These are phyloP conservation scores for Fusarium sp. DNA, from an alignment of 2,329 filamentous ascomycete genomes.

Conservation along the genomic window DNA sequence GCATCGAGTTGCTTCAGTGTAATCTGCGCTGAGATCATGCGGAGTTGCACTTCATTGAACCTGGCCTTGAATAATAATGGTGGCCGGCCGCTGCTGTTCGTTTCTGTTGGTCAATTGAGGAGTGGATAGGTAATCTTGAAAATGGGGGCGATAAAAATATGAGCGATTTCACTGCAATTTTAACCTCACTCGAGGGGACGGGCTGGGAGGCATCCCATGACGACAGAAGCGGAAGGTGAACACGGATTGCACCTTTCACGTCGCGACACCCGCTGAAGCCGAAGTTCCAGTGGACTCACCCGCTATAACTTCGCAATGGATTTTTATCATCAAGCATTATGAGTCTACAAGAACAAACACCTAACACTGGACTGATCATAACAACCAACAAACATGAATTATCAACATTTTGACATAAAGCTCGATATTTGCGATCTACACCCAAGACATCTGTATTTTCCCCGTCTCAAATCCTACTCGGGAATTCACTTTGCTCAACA, in stretches of 20 bases:
- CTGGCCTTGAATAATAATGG: background rate
- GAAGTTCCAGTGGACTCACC: background rate
- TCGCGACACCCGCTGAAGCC: no score
- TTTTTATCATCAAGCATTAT: no score
- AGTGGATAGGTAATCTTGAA: no score
- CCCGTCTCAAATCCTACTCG: conserved; percentile 40
- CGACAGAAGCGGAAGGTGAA: no score
- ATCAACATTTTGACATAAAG: conserved; percentile 33
- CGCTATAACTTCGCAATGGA: background rate
- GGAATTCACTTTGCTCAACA: conserved; percentile 46
- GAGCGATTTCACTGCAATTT: background rate
- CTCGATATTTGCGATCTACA: conserved; percentile 61
- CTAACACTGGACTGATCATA: conserved; percentile 4
- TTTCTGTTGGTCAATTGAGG: no score
- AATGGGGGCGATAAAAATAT: no score
- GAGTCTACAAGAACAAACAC: background rate
- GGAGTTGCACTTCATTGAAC: background rate
- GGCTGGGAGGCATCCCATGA: background rate
- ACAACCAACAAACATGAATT: background rate
- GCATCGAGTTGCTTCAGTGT: background rate
- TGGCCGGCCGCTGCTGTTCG: no score
- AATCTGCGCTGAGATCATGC: accelerated
- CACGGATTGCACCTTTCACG: background rate
- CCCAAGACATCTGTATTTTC: conserved; percentile 58
- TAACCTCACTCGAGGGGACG: background rate